Conservation (phyloP, 202 grass and related monocot species). For the Elaeis oleifera region DNA sequence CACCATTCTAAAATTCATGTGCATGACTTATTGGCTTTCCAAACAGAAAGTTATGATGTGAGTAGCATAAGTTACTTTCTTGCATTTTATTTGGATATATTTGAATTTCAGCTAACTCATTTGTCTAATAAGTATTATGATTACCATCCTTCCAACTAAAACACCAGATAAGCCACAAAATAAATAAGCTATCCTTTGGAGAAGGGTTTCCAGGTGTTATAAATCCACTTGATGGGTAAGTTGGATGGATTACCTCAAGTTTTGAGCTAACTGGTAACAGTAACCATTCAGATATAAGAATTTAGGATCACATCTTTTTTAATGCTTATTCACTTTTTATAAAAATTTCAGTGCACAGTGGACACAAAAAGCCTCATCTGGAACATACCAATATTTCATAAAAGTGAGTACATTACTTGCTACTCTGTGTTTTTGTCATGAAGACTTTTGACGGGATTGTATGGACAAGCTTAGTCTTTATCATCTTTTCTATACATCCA, state of each 20-base stretch:
- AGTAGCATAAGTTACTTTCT: conserved; percentile 25
- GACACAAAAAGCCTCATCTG: conserved; percentile 55
- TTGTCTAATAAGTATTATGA: conserved; percentile 1
- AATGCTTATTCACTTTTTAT: conserved; percentile 14
- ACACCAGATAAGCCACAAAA: conserved; percentile 91
- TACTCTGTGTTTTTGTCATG: neutral
- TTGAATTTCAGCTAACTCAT: too few relatives aligned
- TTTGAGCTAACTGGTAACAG: conserved; percentile 1
- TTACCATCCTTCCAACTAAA: conserved; percentile 15
- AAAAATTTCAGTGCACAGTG: conserved; percentile 53
- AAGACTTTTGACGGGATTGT: neutral
- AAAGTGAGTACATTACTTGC: conserved; percentile 39
- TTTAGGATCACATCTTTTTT: conserved; percentile 15
- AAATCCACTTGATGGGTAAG: conserved; percentile 99
- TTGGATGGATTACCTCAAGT: conserved; percentile 13
- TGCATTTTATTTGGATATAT: too few relatives aligned
- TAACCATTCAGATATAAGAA: conserved; percentile 10
- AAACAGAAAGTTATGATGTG: conserved; percentile 86
- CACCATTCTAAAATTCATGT: conserved; percentile 64
- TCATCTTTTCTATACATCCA: too few relatives aligned
- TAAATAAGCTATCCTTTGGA: conserved; percentile 96
- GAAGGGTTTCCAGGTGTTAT: conserved; percentile 85
- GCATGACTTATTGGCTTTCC: conserved; percentile 74
- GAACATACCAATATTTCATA: conserved; percentile 96
- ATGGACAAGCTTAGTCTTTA: neutral